Evolutionary conservation across 371 early-diverging fungal species (phyloP).

Genomic region (Syncephalis plumigaleata): DNA sequence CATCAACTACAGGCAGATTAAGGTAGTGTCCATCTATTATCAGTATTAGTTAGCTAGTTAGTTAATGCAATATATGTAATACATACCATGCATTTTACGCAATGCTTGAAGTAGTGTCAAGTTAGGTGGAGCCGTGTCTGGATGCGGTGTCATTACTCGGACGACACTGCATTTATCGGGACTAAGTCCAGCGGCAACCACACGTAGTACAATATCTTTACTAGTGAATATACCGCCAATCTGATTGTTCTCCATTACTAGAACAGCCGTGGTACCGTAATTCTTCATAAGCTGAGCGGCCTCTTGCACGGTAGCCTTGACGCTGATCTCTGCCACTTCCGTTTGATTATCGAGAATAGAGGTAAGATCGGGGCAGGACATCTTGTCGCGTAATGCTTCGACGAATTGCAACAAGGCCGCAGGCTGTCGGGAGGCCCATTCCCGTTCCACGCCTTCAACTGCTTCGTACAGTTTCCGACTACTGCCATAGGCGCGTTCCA

Average conservation of each 20-base stretch:
- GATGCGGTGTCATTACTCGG: conserved; percentile 97
- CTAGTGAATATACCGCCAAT: conserved; percentile 90
- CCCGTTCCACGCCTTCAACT: conserved; percentile 82
- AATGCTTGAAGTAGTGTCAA: conserved; percentile 85
- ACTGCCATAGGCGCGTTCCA: conserved; percentile 84
- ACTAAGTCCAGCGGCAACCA: conserved; percentile 84
- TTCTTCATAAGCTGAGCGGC: conserved; percentile 81
- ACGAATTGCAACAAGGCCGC: conserved; percentile 40
- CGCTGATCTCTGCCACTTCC: conserved; percentile 54
- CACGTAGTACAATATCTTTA: conserved; percentile 89
- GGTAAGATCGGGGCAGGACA: conserved; percentile 75
- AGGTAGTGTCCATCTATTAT: conserved; percentile 75
- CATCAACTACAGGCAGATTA: conserved; percentile 85
- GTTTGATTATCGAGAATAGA: conserved; percentile 49
- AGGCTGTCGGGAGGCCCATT: conserved; percentile 39
- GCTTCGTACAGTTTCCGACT: conserved; percentile 77
- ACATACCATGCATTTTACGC: conserved; percentile 79
- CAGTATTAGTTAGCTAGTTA: background rate
- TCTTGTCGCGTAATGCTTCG: conserved; percentile 50
- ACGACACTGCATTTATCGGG: conserved; percentile 83
- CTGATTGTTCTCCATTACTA: conserved; percentile 61
- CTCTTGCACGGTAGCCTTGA: conserved; percentile 70
- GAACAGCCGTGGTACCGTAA: conserved; percentile 72
- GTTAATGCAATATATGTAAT: background rate
- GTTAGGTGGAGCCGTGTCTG: conserved; percentile 73